Evolutionary conservation across 2,329 filamentous ascomycete genomes (phyloP).

Genomic region (Rachicladosporium sp.): DNA sequence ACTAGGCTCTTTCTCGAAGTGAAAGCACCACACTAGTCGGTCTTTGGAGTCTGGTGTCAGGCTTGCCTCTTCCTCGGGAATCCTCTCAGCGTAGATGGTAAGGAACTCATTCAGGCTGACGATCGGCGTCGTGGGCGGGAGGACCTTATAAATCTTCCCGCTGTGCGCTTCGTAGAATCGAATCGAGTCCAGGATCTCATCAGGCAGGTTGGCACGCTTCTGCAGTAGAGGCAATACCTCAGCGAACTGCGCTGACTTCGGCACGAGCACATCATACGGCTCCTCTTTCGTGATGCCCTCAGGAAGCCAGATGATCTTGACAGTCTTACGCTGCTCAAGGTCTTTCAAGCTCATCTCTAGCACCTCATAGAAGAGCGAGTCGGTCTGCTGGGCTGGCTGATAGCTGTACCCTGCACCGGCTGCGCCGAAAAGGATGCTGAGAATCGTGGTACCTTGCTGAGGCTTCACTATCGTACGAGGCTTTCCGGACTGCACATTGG

Average conservation of each 20-base stretch:
- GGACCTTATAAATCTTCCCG: slow-evolving; percentile 72
- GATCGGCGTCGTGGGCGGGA: slow-evolving; percentile 59
- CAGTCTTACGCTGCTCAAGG: slow-evolving; percentile 77
- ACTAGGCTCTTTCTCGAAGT: slow-evolving; percentile 81
- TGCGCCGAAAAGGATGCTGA: slow-evolving; percentile 56
- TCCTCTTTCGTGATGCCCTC: slow-evolving; percentile 93
- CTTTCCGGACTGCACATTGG: slow-evolving; percentile 63
- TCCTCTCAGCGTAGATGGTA: slow-evolving; percentile 65
- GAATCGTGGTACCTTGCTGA: slow-evolving; percentile 55
- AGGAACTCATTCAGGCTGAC: slow-evolving; percentile 77
- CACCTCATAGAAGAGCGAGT: slow-evolving; percentile 83
- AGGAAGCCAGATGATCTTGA: slow-evolving; percentile 73
- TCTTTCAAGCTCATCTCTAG: slow-evolving; percentile 90
- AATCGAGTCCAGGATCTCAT: slow-evolving; percentile 61
- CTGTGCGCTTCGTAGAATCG: slow-evolving; percentile 73
- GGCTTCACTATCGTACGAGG: slow-evolving; percentile 70
- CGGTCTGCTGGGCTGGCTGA: slow-evolving; percentile 42
- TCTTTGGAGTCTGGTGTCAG: slow-evolving; percentile 48
- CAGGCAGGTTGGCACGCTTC: slow-evolving; percentile 67
- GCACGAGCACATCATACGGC: slow-evolving; percentile 67
- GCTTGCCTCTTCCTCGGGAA: slow-evolving; percentile 54
- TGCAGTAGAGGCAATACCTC: slow-evolving; percentile 66
- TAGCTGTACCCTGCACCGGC: slow-evolving; percentile 62
- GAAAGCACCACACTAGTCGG: slow-evolving; percentile 66
- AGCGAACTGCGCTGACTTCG: slow-evolving; percentile 68